Conservation (phyloP, 345 rosid genomes). For the Viola odorata region DNA sequence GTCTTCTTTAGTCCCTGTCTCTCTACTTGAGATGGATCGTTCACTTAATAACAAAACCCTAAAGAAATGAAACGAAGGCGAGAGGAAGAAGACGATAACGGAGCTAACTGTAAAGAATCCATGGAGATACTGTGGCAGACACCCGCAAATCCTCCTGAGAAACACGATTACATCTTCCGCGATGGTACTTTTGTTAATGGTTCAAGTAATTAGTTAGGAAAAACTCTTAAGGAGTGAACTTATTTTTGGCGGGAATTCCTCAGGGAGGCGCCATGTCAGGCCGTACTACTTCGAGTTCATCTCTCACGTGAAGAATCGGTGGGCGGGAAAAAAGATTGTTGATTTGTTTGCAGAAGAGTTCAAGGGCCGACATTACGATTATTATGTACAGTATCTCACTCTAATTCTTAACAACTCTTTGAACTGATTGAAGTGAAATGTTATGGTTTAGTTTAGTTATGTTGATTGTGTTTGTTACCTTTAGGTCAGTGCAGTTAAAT, state of each 20-base stretch:
- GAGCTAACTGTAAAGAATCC: neutral
- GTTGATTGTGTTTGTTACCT: neutral
- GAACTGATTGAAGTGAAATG: neutral
- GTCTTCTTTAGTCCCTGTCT: neutral
- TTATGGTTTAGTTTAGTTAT: neutral
- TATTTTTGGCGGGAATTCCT: constrained; percentile 1
- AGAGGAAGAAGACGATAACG: constrained; percentile 17
- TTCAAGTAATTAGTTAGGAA: neutral
- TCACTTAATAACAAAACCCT: neutral
- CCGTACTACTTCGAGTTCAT: constrained; percentile 89
- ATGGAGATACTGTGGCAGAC: constrained; percentile 66
- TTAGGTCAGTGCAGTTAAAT: constrained; percentile 76
- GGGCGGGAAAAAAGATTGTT: constrained; percentile 86
- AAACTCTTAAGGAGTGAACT: neutral
- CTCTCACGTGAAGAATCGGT: constrained; percentile 83
- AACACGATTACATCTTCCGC: constrained; percentile 57
- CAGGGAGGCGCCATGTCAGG: constrained; percentile 79
- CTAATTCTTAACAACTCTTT: neutral
- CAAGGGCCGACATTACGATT: constrained; percentile 75
- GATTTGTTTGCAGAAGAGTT: constrained; percentile 87
- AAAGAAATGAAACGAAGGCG: constrained; percentile 30
- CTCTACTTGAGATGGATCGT: neutral
- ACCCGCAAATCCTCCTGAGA: constrained; percentile 56
- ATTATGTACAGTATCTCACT: constrained; percentile 43
- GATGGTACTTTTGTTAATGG: constrained; percentile 35